Evolutionary conservation across 179 eudicot genomes (phyloP).

Genomic region (Pouteria campechiana): DNA sequence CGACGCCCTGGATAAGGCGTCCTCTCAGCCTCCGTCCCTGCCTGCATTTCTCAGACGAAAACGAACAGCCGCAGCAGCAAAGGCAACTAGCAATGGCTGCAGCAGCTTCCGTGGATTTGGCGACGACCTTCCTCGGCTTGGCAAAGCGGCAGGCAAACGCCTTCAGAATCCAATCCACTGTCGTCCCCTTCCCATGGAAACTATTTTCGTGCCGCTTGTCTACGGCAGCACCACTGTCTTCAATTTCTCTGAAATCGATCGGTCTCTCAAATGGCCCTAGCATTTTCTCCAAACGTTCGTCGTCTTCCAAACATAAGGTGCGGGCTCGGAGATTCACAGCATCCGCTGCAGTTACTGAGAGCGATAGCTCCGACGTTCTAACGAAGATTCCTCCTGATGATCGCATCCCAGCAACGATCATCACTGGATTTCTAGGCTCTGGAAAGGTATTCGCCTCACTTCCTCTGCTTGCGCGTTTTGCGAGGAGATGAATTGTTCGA

Average conservation of each 20-base stretch:
- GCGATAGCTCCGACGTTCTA: conserved; percentile 25
- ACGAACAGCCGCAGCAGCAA: conserved; percentile 11
- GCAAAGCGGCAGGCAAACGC: conserved; percentile 16
- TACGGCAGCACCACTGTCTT: not conserved
- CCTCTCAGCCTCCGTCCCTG: no score
- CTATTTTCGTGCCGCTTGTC: no score
- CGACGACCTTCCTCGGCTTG: conserved; percentile 19
- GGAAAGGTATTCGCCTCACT: conserved; percentile 49
- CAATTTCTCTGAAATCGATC: not conserved
- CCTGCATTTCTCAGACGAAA: no score
- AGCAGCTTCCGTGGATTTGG: conserved; percentile 18
- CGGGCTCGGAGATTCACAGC: conserved; percentile 19
- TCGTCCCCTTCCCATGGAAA: conserved; percentile 2
- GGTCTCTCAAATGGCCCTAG: conserved; percentile 2
- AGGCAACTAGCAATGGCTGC: conserved; percentile 16
- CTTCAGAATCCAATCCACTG: not conserved
- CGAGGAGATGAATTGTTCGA: no score
- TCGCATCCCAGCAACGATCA: conserved; percentile 90
- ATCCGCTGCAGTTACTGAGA: conserved; percentile 28
- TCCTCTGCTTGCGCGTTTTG: not conserved
- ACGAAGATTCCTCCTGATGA: conserved; percentile 74
- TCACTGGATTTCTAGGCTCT: conserved; percentile 86
- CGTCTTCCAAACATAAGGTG: conserved; percentile 2
- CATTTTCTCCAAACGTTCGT: not conserved
- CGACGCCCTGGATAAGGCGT: no score